Conservation (phyloP, 1,284 basidiomycete species). For the Puccinia coronata region DNA sequence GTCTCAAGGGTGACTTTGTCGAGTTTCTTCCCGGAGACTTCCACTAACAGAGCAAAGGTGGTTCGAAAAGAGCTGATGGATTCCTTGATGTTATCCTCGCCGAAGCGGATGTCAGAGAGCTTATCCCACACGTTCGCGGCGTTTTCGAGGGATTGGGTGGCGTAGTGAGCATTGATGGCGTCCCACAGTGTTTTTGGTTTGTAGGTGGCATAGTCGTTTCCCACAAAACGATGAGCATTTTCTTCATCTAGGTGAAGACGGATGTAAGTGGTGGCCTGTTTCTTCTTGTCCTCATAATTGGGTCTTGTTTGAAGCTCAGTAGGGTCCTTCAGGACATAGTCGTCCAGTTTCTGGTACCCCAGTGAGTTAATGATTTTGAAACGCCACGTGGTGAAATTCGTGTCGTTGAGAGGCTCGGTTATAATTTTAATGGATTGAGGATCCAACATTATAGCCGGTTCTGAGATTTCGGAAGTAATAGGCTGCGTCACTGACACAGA, state of each 20-base stretch:
- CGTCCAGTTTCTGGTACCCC: not conserved
- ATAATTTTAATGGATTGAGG: not conserved
- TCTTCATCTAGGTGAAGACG: not conserved
- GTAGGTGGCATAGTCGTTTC: not conserved
- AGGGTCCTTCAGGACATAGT: not conserved
- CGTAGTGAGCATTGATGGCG: not conserved
- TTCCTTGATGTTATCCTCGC: not conserved
- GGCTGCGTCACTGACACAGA: too few relatives aligned
- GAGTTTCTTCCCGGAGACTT: not conserved
- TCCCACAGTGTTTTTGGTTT: not conserved
- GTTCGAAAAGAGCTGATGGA: not conserved
- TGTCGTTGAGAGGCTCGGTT: not conserved
- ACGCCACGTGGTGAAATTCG: not conserved
- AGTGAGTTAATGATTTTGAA: not conserved
- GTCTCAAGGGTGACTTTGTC: not conserved
- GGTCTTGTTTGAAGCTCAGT: not conserved
- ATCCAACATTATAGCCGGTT: too few relatives aligned
- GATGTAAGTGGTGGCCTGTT: not conserved
- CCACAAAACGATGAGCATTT: not conserved
- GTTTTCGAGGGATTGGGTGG: slow-evolving; percentile 1
- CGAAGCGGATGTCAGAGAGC: not conserved
- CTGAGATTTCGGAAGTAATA: too few relatives aligned
- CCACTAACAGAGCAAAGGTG: not conserved
- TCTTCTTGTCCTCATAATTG: not conserved
- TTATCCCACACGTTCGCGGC: not conserved